These are phyloP conservation scores for Edaphochlamys debaryana DNA, from an alignment of 139 green algal genomes.

Conservation along the genomic window DNA sequence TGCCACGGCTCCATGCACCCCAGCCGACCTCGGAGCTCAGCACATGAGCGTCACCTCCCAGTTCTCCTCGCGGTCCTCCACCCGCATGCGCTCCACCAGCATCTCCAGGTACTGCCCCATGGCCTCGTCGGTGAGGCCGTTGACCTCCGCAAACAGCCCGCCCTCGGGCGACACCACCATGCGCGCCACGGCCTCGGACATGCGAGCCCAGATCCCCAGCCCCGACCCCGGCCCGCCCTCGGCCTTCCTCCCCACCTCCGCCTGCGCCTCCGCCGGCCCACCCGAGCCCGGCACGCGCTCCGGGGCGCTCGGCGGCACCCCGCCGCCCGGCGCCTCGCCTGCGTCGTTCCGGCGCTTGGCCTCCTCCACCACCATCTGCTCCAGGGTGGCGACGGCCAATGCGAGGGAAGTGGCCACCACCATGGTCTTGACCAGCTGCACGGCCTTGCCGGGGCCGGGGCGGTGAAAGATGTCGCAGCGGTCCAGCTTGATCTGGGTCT, in stretches of 20 bases:
- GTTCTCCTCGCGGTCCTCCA: neutral
- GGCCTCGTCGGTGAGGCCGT: neutral
- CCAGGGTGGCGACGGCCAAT: too few relatives aligned
- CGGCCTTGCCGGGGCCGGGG: neutral
- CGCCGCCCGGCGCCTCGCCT: too few relatives aligned
- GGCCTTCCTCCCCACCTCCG: too few relatives aligned
- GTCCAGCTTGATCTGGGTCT: neutral
- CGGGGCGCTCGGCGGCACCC: too few relatives aligned
- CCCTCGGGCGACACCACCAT: neutral
- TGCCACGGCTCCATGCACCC: too few relatives aligned
- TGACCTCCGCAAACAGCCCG: slow-evolving; percentile 3
- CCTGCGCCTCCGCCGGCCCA: too few relatives aligned
- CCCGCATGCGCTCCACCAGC: neutral
- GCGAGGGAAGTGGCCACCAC: too few relatives aligned
- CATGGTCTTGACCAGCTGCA: slow-evolving; percentile 7
- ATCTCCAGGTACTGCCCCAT: neutral
- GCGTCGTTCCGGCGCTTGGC: slow-evolving; percentile 2
- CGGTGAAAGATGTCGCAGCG: neutral
- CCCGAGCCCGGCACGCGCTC: too few relatives aligned
- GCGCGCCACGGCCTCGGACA: neutral
- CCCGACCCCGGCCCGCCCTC: too few relatives aligned
- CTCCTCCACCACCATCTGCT: too few relatives aligned
- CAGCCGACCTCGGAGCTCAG: too few relatives aligned
- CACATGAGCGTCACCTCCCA: neutral
- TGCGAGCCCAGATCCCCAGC: too few relatives aligned